Evolutionary conservation across 305 asterid genomes (phyloP).

Genomic region (Plantago coronopus): DNA sequence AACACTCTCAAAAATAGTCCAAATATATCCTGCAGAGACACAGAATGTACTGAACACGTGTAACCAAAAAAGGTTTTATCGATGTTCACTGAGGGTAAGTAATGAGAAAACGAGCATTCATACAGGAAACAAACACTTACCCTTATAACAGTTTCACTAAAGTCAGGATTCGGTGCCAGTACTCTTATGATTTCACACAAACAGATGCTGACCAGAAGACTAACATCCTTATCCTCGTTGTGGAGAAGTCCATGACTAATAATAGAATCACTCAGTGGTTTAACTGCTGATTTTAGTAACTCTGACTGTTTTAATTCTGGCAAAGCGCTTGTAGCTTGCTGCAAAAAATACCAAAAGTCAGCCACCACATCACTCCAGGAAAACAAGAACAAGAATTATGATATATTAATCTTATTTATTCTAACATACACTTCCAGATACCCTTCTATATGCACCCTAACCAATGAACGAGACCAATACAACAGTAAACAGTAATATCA

Average conservation of each 20-base stretch:
- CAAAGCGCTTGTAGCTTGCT: constrained; percentile 68
- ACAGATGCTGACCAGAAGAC: constrained; percentile 68
- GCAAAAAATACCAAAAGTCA: constrained; percentile 30
- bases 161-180: constrained; percentile 71
- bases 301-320: constrained; percentile 49
- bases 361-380: constrained; percentile 12
- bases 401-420: too few species aligned
- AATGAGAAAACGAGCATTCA: neutral
- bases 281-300: constrained; percentile 34
- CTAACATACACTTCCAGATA: too few species aligned
- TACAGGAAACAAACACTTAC: constrained; percentile 31
- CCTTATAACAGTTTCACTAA: constrained; percentile 48
- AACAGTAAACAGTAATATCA: too few species aligned
- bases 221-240: constrained; percentile 67
- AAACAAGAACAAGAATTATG: neutral
- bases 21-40: constrained; percentile 59
- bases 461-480: too few species aligned
- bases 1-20: constrained; percentile 55
- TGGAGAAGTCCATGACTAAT: constrained; percentile 52
- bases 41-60: constrained; percentile 14
- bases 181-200: constrained; percentile 59
- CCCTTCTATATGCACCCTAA: too few species aligned
- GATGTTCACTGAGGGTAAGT: constrained; percentile 10
- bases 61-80: constrained; percentile 5
- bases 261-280: constrained; percentile 56